Evolutionary conservation across 768 basidiomycete genomes (phyloP), one percentile per base, ranked within the genome.

Genomic region (Mycena albidolilacea): DNA sequence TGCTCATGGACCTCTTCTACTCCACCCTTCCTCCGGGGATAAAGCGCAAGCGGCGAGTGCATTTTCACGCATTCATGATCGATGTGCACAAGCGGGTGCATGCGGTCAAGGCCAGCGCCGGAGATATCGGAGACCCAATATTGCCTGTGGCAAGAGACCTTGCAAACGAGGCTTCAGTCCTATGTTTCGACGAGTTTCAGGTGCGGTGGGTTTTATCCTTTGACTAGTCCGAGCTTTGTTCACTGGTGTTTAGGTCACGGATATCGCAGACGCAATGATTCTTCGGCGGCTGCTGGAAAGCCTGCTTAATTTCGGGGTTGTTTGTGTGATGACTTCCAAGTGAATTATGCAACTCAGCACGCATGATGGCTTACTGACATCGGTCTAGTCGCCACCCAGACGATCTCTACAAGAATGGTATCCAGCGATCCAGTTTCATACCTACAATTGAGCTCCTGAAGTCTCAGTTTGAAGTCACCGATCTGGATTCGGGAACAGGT

Each of bases 11-110:
- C 82, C 87, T 99, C 30, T 98, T 98, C 82, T 97, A 94, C 85
- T 89, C 92, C 74, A 91, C 96, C 1, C 90, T 98, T 1, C 93
- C 94, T 0, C 77, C 87, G 0, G 84, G 87, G 55, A 84, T 94
- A 66, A 89, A 83, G 57, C 89, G 90, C 71, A 95, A 95, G 82
- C 92, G 95, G 66, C 89, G 98, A 39, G 96, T 98, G 17, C 98
- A 99, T 82, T 99, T 99, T 81, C 97, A 99, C 79, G 95, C 96
- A 1, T 99, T 99, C 87, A 99, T 99, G 98, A 92, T 98, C 73
- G 98, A 99, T 79, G 97, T 98, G 23, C 95, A 98, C 81, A 98
- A 97, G 79, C 92, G 96, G 19, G 81, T 97, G 5, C 97, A 98
- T 76, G 90, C 91, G 1, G 89, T 93, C 48, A 97, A 96, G 84